Evolutionary conservation across 805 yeast species (phyloP), one percentile per base, ranked within the genome.

Genomic region (Starmerella stellata): DNA sequence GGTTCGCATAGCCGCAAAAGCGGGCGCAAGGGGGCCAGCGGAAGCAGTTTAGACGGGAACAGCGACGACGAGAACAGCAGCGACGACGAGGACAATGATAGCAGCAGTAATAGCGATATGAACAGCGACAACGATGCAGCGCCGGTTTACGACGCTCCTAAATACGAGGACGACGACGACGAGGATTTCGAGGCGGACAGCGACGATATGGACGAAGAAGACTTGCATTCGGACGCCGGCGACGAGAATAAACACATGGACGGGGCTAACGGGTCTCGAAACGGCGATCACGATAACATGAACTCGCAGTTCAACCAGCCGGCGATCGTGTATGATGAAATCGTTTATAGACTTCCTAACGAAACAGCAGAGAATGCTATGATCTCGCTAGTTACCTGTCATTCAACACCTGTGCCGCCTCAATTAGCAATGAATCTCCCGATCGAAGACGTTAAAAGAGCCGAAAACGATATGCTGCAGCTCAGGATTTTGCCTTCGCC

Each of bases 111-210:
- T 1, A 52, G 41, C 36, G 52, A 52, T n/a, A 50, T 45, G 24
- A 47, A 35, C 35, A 48, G 46, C 1, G 38, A 50, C 25, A 54
- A 52, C 38, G 54, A 55, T 1, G 52, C 37, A 4, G 44, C 37
- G 14, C 31, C 46, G 38, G 30, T 45, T 9, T 45, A 41, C 20
- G 46, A 44, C 28, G 50, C 45, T 9, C 48, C 46, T 5, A 30
- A 37, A 19, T 44, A 43, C 28, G 54, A 47, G 15, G 44, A 39
- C 20, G 54, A 50, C 27, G 54, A 46, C 33, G 53, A 50, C 30
- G 58, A 53, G 29, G 54, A 46, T 19, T 45, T 42, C 36, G 52
- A 43, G 17, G 53, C 45, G 4, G 54, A 47, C 21, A 48, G 42
- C 24, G 54, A 50, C 18, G 52, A 50, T 23, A 35, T 50, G 19